Evolutionary conservation across 805 yeast species (phyloP).

Genomic region (Kodamaea hsintzibuensis): DNA sequence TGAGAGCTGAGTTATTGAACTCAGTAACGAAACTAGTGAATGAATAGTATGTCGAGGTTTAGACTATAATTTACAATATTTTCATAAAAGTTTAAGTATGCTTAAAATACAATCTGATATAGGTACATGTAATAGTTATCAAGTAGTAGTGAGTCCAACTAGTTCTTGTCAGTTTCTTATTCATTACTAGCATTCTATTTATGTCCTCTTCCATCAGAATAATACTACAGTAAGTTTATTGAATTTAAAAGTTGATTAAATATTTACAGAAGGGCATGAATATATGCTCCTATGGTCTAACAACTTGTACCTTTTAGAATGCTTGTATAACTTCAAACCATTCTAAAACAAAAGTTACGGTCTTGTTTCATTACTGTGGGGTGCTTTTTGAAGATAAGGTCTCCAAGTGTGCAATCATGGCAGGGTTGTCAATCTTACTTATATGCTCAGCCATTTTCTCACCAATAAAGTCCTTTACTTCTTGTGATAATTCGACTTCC

Average conservation of each 20-base stretch:
- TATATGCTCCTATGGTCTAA: neutral
- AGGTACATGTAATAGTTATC: no score
- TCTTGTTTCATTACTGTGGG: conserved; percentile 14
- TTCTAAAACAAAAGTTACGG: neutral
- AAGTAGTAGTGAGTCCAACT: no score
- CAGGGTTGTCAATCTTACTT: conserved; percentile 34
- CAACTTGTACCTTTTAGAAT: neutral
- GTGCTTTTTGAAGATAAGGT: conserved; percentile 30
- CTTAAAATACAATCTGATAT: no score
- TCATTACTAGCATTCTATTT: no score
- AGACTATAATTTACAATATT: neutral
- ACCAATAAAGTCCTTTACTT: conserved; percentile 57
- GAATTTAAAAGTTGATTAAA: neutral
- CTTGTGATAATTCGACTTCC: conserved; percentile 50
- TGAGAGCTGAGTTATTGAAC: neutral
- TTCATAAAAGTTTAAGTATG: no score
- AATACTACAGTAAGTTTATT: neutral
- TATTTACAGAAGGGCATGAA: neutral
- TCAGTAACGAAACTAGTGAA: neutral
- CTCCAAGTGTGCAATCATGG: conserved; percentile 40
- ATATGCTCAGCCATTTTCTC: conserved; percentile 44
- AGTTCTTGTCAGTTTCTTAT: no score
- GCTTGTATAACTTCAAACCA: neutral
- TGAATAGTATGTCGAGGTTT: neutral
- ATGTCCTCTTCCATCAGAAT: no score